Evolutionary conservation across 441 rosid species (phyloP).

Genomic region (Codiaeum variegatum): DNA sequence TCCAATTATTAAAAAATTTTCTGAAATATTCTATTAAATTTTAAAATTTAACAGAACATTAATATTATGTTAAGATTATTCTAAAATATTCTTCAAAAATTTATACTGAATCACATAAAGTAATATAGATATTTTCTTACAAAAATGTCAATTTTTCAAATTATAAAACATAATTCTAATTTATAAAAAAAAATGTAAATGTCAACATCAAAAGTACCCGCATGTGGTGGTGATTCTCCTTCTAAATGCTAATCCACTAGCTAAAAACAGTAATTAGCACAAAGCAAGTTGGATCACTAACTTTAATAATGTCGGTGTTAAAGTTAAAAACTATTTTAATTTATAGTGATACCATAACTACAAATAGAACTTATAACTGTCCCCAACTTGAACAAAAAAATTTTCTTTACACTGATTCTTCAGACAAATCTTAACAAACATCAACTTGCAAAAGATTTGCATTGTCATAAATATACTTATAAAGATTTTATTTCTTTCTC

Average conservation of each 20-base stretch:
- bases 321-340: conserved; percentile 17
- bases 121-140: no score
- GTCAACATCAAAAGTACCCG: conserved; percentile 22
- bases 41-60: no score
- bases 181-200: not conserved
- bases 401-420: conserved; percentile 16
- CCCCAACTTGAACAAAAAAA: not conserved
- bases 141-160: no score
- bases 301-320: conserved; percentile 24
- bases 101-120: no score
- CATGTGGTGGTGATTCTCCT: conserved; percentile 14
- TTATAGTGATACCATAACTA: not conserved
- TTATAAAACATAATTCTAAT: no score
- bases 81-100: no score
- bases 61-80: no score
- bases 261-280: conserved; percentile 24
- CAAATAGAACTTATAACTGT: conserved; percentile 7
- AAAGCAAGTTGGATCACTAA: conserved; percentile 31
- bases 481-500: not conserved
- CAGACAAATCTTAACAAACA: not conserved
- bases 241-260: conserved; percentile 15
- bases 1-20: no score
- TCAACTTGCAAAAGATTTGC: conserved; percentile 15
- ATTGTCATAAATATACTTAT: not conserved
- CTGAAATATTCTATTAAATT: no score